Conservation (phyloP, 2,329 filamentous ascomycete species). For the Orbilia oligospora region DNA sequence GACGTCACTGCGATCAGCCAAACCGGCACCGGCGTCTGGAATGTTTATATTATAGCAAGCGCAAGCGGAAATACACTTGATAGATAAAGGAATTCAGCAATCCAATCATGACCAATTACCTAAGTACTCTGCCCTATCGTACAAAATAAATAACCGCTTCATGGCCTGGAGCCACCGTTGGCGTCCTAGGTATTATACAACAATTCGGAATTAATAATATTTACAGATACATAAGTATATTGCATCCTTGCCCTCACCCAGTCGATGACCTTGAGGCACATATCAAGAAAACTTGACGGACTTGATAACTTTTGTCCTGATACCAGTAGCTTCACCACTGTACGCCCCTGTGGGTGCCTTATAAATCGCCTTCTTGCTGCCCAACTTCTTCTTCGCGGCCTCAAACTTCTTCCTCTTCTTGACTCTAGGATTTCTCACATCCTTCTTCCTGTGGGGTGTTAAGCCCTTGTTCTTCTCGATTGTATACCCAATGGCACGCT, state of each 20-base stretch:
- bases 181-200: constrained; percentile 1
- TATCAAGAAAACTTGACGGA: constrained; percentile 55
- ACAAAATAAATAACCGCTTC: constrained; percentile 5
- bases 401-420: constrained; percentile 99
- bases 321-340: constrained; percentile 57
- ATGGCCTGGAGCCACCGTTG: not conserved
- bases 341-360: constrained; percentile 70
- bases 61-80: not conserved
- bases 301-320: constrained; percentile 58
- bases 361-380: constrained; percentile 86
- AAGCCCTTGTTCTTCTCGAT: constrained; percentile 99
- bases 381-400: constrained; percentile 96
- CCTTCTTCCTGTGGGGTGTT: constrained; percentile 90
- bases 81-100: not conserved
- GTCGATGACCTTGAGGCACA: not conserved
- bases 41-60: not conserved
- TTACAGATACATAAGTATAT: not conserved
- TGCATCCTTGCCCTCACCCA: not conserved
- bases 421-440: constrained; percentile 91
- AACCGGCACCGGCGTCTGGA: not conserved
- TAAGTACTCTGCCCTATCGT: constrained; percentile 17
- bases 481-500: constrained; percentile 90
- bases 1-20: not conserved
- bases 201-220: constrained; percentile 5
- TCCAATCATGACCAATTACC: not conserved